These are phyloP conservation scores for Fonsecaea pedrosoi DNA, from an alignment of 2,329 filamentous ascomycete genomes.

Conservation along the genomic window DNA sequence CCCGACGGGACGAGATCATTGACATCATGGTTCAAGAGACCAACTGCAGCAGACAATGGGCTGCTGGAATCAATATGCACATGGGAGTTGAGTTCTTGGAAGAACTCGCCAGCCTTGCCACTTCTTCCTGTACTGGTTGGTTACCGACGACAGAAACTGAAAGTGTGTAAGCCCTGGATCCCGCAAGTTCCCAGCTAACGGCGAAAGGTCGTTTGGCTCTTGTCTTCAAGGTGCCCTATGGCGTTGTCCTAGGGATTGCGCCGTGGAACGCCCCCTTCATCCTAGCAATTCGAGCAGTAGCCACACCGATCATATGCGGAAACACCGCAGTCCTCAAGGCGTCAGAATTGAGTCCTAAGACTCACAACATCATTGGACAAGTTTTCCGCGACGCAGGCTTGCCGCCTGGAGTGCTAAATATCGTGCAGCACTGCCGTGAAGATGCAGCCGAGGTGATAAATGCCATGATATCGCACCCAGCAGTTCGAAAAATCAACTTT, in stretches of 20 bases:
- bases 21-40: slow-evolving; percentile 12
- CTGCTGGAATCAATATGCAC: slow-evolving; percentile 4
- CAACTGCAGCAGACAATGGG: slow-evolving; percentile 11
- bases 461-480: slow-evolving; percentile 71
- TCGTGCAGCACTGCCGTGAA: slow-evolving; percentile 79
- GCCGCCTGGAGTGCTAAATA: slow-evolving; percentile 80
- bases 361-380: slow-evolving; percentile 77
- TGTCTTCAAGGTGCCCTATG: slow-evolving; percentile 14
- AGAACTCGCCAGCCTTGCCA: slow-evolving; percentile 16
- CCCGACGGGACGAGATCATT: slow-evolving; percentile 1
- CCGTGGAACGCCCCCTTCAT: slow-evolving; percentile 80
- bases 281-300: slow-evolving; percentile 84
- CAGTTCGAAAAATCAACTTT: slow-evolving; percentile 81
- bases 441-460: slow-evolving; percentile 72
- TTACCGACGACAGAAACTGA: slow-evolving; percentile 8
- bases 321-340: slow-evolving; percentile 91
- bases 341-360: slow-evolving; percentile 87
- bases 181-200: not conserved
- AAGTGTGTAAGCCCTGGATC: not conserved
- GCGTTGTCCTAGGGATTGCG: not conserved
- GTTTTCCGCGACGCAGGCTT: slow-evolving; percentile 80
- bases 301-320: slow-evolving; percentile 83
- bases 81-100: slow-evolving; percentile 17
- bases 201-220: slow-evolving; percentile 41
- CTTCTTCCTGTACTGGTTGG: slow-evolving; percentile 2